Base-by-base conservation (phyloP, 768 basidiomycete species). In the Mycena rebaudengoi region DNA sequence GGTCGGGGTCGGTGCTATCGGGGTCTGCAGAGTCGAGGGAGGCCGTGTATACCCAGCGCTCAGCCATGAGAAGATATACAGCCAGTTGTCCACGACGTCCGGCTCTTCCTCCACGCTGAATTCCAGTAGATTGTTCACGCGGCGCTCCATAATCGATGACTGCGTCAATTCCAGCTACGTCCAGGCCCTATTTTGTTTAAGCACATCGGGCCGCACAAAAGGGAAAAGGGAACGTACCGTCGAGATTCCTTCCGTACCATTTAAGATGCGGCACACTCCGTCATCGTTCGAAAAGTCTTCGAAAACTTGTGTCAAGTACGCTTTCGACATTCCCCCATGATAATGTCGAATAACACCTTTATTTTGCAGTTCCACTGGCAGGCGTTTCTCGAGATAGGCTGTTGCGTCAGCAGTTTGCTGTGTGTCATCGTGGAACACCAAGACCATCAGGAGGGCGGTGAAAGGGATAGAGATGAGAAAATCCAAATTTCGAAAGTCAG, bases 291-390 rank as follows among this genome's bases (percentile, higher is more conserved):
- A 57, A 54, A 71, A 70, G 55, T 62, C 64, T 5, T 68, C 25
- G 30, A 73, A 74, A 0, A 62, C 67, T 5, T 61, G 16, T 20
- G 70, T 21, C 0, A 76, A 62, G 33, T 76, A 78, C 8, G 57
- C 44, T 6, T 62, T 43, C 0, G 75, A 76, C 75, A 77, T 76
- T 1, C 49, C 40, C 13, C 64, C 61, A 29, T 78, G 70, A 33
- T 77, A 77, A 30, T 75, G 72, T 3, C 20, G 39, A 11, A 76
- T 53, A 6, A 76, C 44, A 0, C 70, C 70, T 2, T 26, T 57
- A 0, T 62, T 55, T 18, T 30, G 59, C 18, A 56, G 30, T 16
- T 37, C 7, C 0, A 3, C 5, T 1, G 74, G 70, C 0, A 78
- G 60, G 2, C 35, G 53, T 0, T 26, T 4, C 13, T 74, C 32